Evolutionary conservation across 768 basidiomycete species (phyloP).

Genomic region (Rhodosporidiobolus odoratus): DNA sequence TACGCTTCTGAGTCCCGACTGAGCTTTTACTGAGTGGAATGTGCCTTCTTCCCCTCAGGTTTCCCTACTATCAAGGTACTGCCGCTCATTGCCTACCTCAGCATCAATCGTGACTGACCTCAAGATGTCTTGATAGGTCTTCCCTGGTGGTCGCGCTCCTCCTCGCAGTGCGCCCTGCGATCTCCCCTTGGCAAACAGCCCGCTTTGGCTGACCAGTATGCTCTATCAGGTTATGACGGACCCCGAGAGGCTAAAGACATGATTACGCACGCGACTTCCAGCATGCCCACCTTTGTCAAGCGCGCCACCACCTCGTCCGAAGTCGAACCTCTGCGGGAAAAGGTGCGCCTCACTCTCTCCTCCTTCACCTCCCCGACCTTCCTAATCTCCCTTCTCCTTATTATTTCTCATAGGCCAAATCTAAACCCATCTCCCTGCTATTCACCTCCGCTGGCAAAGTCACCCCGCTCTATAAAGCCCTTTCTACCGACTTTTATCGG

Average conservation of each 20-base stretch:
- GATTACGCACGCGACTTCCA: conserved; percentile 29
- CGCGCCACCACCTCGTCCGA: conserved; percentile 29
- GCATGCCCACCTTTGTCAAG: conserved; percentile 41
- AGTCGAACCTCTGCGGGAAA: conserved; percentile 20
- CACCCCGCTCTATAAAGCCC: conserved; percentile 42
- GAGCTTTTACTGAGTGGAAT: neutral
- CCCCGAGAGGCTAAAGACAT: conserved; percentile 38
- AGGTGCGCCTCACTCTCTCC: conserved; percentile 1
- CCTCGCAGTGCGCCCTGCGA: conserved; percentile 7
- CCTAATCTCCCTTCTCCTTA: neutral
- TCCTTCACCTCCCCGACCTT: neutral
- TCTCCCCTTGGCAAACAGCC: neutral
- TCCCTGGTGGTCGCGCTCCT: conserved; percentile 35
- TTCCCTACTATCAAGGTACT: conserved; percentile 42
- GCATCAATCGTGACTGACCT: neutral
- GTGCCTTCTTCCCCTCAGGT: conserved; percentile 20
- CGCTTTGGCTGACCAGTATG: neutral
- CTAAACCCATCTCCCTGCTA: conserved; percentile 40
- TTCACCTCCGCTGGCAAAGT: conserved; percentile 40
- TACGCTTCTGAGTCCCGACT: too few relatives aligned
- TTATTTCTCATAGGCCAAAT: conserved; percentile 25
- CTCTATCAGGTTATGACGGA: conserved; percentile 35
- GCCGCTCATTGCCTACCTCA: neutral
- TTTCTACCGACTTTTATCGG: conserved; percentile 40
- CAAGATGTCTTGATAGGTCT: conserved; percentile 28